These are phyloP conservation scores for Penicillium sp. DNA, from an alignment of 2,329 filamentous ascomycete species.

Conservation along the genomic window DNA sequence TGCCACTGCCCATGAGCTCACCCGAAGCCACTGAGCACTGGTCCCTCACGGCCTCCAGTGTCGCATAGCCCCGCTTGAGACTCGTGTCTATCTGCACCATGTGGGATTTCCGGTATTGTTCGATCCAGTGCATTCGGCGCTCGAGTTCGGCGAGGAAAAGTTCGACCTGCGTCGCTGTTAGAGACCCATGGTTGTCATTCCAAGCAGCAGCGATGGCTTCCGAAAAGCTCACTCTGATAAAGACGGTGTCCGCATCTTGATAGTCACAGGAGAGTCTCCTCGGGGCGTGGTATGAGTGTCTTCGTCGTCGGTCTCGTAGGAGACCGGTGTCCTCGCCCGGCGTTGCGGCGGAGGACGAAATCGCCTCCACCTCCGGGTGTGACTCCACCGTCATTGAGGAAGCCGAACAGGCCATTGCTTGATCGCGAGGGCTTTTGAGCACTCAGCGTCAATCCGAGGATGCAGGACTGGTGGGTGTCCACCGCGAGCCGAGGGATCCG, in stretches of 20 bases:
- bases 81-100: conserved; percentile 78
- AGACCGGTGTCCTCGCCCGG: conserved; percentile 35
- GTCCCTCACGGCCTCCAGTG: conserved; percentile 79
- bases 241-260: conserved; percentile 45
- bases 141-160: conserved; percentile 73
- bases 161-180: conserved; percentile 38
- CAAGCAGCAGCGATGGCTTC: background rate
- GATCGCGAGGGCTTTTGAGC: background rate
- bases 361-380: conserved; percentile 26
- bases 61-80: conserved; percentile 79
- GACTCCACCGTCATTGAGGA: conserved; percentile 43
- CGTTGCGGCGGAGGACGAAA: conserved; percentile 28
- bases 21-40: conserved; percentile 87
- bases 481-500: background rate
- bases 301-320: conserved; percentile 41
- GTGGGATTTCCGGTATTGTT: conserved; percentile 79
- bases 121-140: conserved; percentile 79
- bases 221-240: conserved; percentile 37
- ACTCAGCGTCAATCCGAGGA: background rate
- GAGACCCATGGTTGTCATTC: background rate
- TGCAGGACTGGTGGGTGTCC: background rate
- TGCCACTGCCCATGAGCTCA: conserved; percentile 82
- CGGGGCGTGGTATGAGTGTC: conserved; percentile 47
- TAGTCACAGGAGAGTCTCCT: conserved; percentile 45
- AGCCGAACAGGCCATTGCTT: conserved; percentile 40